A percentile compares a stretch with the other conserved stretches of the same genome.
Evolutionary conservation across 2,329 filamentous ascomycete species (phyloP).

Genomic region (Amesomyces nigricolor): DNA sequence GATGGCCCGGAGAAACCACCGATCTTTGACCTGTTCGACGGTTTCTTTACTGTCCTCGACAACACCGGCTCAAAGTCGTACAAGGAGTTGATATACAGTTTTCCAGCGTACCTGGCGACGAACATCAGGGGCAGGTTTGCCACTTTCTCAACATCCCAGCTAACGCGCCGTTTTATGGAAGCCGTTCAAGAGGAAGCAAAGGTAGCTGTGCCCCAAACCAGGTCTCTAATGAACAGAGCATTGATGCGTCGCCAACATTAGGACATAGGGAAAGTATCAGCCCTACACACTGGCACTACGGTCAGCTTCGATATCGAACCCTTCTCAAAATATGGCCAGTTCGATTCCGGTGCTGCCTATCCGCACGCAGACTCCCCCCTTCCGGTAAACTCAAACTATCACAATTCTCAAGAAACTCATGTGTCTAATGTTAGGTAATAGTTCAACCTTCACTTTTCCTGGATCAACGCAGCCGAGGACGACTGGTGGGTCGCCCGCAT

Average conservation of each 20-base stretch:
- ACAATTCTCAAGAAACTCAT: too few species aligned
- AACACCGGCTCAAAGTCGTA: conserved; percentile 15
- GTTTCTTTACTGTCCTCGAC: conserved; percentile 12
- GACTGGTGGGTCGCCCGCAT: conserved; percentile 28
- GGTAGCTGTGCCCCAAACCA: conserved; percentile 2
- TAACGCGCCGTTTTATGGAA: conserved; percentile 24
- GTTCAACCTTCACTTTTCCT: conserved; percentile 29
- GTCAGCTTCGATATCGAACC: conserved; percentile 30
- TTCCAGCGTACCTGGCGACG: conserved; percentile 18
- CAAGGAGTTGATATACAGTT: conserved; percentile 16
- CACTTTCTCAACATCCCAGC: conserved; percentile 27
- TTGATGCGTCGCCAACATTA: not conserved
- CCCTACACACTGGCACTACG: conserved; percentile 19
- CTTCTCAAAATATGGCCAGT: conserved; percentile 28
- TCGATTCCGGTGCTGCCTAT: conserved; percentile 30
- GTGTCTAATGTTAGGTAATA: conserved; percentile 5
- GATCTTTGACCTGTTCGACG: conserved; percentile 25
- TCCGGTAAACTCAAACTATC: conserved; percentile 15
- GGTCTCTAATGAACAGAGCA: not conserved
- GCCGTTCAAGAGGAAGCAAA: conserved; percentile 25
- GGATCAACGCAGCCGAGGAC: conserved; percentile 25
- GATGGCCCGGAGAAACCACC: conserved; percentile 27
- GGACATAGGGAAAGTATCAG: conserved; percentile 7
- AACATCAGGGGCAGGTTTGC: conserved; percentile 27
- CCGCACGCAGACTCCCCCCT: conserved; percentile 28